Evolutionary conservation across 192 early-diverging fungal species (phyloP).

Genomic region (Coemansia erecta): DNA sequence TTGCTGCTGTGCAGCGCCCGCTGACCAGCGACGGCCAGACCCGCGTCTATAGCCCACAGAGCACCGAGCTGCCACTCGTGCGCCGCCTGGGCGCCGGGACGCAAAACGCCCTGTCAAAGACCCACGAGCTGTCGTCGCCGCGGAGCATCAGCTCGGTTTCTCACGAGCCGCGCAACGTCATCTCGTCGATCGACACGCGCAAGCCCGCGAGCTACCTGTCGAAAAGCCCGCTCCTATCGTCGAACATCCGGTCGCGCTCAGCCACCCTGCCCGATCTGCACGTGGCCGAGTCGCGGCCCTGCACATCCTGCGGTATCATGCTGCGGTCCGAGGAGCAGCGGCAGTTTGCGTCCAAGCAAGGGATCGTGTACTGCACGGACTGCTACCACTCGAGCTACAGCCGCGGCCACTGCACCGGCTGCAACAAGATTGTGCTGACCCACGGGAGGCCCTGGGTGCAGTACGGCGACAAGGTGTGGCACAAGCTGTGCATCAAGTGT

Average conservation of each 20-base stretch:
- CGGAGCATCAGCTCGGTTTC: background rate
- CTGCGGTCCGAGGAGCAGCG: constrained; percentile 44
- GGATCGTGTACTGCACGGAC: constrained; percentile 43
- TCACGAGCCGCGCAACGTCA: constrained; percentile 17
- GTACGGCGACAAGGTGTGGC: constrained; percentile 49
- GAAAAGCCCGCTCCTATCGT: constrained; percentile 10
- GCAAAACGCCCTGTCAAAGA: constrained; percentile 1
- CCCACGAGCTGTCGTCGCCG: background rate
- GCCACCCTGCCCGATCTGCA: constrained; percentile 40
- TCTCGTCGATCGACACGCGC: constrained; percentile 24
- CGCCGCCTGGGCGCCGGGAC: background rate
- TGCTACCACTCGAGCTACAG: constrained; percentile 55
- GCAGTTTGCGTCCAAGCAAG: constrained; percentile 50
- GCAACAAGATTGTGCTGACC: constrained; percentile 49
- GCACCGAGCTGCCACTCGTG: background rate
- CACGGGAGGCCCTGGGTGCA: constrained; percentile 55
- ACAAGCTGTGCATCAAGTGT: constrained; percentile 55
- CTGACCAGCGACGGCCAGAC: constrained; percentile 5
- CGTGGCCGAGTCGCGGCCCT: constrained; percentile 12
- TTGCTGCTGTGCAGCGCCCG: constrained; percentile 6
- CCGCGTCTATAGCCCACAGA: background rate
- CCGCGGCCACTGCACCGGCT: constrained; percentile 47
- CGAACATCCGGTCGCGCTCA: constrained; percentile 30
- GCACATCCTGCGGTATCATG: constrained; percentile 29
- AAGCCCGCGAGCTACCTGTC: constrained; percentile 4